Evolutionary conservation across 331 rosid genomes (phyloP).

Genomic region (Acacia pycnantha): DNA sequence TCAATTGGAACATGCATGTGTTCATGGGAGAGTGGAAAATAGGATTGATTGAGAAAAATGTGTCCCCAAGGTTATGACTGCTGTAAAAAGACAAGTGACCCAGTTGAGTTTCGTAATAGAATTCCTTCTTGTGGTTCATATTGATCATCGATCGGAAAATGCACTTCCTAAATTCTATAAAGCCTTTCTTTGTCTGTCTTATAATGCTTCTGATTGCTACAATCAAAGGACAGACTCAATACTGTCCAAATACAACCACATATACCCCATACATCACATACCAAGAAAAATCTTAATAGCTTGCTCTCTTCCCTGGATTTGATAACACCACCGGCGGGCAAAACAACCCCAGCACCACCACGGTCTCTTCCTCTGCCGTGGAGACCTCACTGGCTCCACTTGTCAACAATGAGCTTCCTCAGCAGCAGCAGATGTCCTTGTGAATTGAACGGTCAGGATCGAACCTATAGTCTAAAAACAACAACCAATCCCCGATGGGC

Average conservation of each 20-base stretch:
- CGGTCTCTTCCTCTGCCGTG: constrained; percentile 42
- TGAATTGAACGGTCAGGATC: too few species aligned
- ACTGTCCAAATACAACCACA: constrained; percentile 24
- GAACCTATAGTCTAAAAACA: too few species aligned
- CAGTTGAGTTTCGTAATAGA: background rate
- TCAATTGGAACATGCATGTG: too few species aligned
- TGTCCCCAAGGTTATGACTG: background rate
- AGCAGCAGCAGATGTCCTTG: background rate
- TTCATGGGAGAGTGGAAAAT: too few species aligned
- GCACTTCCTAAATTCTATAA: too few species aligned
- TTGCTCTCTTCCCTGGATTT: constrained; percentile 23
- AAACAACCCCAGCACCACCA: background rate
- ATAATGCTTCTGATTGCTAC: background rate
- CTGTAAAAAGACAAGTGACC: background rate
- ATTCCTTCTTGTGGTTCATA: background rate
- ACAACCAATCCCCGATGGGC: too few species aligned
- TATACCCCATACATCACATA: constrained; percentile 35
- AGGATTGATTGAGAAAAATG: background rate
- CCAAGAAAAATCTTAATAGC: constrained; percentile 22
- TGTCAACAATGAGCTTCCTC: constrained; percentile 19
- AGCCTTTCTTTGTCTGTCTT: background rate
- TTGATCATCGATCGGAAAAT: background rate
- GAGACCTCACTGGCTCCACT: background rate
- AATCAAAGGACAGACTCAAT: background rate
- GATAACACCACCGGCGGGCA: constrained; percentile 24